Percentiles rank a stretch among this genome's conserved stretches.
Evolutionary conservation across 2,329 filamentous ascomycete species (phyloP).

Genomic region (Cordyceps cateniannulata): DNA sequence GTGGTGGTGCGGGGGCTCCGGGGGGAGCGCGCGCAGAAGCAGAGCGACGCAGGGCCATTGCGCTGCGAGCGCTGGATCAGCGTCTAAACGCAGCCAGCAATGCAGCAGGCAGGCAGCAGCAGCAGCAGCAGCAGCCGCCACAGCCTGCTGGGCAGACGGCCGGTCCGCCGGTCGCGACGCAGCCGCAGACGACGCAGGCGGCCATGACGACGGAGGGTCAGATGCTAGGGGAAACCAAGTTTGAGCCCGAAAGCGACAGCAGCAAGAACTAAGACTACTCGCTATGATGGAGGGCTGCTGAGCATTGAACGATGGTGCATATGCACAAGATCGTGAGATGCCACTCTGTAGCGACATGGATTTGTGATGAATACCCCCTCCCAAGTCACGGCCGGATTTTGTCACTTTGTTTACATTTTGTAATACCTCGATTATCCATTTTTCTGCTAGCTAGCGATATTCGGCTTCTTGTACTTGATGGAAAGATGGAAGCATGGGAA

Average conservation of each 20-base stretch:
- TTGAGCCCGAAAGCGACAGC: conserved; percentile 48
- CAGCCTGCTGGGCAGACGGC: conserved; percentile 33
- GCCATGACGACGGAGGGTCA: conserved; percentile 44
- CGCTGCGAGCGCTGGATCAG: conserved; percentile 87
- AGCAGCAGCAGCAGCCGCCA: conserved; percentile 16
- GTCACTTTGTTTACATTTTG: neutral
- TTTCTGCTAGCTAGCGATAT: neutral
- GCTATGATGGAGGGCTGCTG: no score
- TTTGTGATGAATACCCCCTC: neutral
- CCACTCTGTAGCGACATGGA: neutral
- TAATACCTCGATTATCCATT: neutral
- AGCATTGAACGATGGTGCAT: neutral
- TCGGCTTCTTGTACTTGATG: neutral
- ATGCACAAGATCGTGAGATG: neutral
- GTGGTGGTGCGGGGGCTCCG: conserved; percentile 25
- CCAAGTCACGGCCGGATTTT: neutral
- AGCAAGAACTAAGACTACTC: conserved; percentile 20
- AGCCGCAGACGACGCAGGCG: conserved; percentile 49
- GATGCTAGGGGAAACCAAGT: conserved; percentile 64
- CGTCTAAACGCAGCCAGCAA: conserved; percentile 76
- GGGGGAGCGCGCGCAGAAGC: conserved; percentile 81
- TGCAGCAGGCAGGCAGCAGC: conserved; percentile 21
- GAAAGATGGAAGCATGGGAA: neutral
- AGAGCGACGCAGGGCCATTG: conserved; percentile 80
- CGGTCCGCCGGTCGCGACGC: conserved; percentile 51